Base-by-base conservation (phyloP, 106 monocot genomes). In the Acanthochlamys bracteata region DNA sequence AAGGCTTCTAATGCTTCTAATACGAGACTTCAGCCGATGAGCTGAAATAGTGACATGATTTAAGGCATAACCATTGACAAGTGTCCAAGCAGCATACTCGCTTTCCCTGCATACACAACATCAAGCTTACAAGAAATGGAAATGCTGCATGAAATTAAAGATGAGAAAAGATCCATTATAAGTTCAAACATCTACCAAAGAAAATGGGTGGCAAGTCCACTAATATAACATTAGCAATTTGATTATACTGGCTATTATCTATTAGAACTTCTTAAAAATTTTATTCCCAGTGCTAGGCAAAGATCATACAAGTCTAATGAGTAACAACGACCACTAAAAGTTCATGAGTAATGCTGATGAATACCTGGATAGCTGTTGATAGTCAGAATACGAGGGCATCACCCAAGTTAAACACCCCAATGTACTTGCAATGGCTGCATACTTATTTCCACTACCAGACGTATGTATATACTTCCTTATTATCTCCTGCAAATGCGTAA, bases 51-150 rank as follows among this genome's bases (percentile, higher is more conserved):
- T 98, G 39, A 85, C 80, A 85, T 98, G 96, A 73, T 98, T 98
- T 69, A 98, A 39, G 19, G 88, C 82, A 82, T 92, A 98, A 25
- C 96, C 96, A 83, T 98, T 98, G 51, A 98, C 96, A 74, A 98
- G 92, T 39, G 96, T 98, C 96, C 96, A 98, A 39, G 96, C 96
- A 71, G 96, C 96, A 77, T 98, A 98, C 70, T 98, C 96, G 75
- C 92, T 98, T 76, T 98, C 92, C 81, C 96, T 98, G 74, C n/a
- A 20, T 69, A 46, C 42, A 22, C 70, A 53, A 42, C n/a, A n/a
- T n/a, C n/a, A n/a, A n/a, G n/a, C n/a, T n/a, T n/a, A n/a, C n/a
- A n/a, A n/a, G n/a, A n/a, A n/a, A n/a, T n/a, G n/a, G n/a, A n/a
- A n/a, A n/a, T n/a, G n/a, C n/a, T n/a, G n/a, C n/a, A n/a, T n/a